phyloP scores from a whole-genome alignment of 78 protist species.

The Polysphondylium violaceum region DNA sequence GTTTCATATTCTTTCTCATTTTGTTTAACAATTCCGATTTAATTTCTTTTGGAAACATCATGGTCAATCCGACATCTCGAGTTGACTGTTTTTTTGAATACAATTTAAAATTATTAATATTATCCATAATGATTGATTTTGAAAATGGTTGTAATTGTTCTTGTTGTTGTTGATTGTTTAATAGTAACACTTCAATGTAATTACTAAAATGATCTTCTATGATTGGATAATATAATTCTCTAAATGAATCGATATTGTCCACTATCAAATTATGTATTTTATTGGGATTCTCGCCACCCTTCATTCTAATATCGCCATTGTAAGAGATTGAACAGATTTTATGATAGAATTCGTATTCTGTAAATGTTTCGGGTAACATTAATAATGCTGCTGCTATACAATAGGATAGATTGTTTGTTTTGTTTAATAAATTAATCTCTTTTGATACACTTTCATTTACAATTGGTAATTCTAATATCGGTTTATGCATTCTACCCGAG shows the following conservation, averaged over 20 bases:
- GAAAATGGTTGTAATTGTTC: not conserved
- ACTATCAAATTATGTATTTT: slow-evolving; percentile 42
- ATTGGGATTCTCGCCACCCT: slow-evolving; percentile 69
- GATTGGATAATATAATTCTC: slow-evolving; percentile 32
- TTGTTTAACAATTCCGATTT: slow-evolving; percentile 1
- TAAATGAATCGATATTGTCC: slow-evolving; percentile 21
- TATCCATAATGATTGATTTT: not conserved
- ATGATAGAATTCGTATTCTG: slow-evolving; percentile 45
- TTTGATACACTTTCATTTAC: not conserved
- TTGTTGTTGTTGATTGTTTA: not conserved
- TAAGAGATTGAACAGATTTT: slow-evolving; percentile 32
- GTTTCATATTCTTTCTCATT: slow-evolving; percentile 12
- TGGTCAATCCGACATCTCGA: not conserved
- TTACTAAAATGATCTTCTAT: not conserved
- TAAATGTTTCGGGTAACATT: slow-evolving; percentile 16
- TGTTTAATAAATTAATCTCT: slow-evolving; percentile 11
- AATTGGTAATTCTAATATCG: slow-evolving; percentile 17
- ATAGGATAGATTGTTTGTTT: not conserved
- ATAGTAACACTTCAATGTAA: not conserved
- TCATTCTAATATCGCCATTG: slow-evolving; percentile 67
- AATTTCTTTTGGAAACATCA: slow-evolving; percentile 16
- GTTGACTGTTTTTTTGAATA: not conserved
- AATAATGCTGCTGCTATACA: slow-evolving; percentile 16
- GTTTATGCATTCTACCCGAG: slow-evolving; percentile 71
- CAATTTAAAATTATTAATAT: not conserved